Evolutionary conservation across 306 rosid species (phyloP).

Genomic region (Casuarina cunninghamiana): DNA sequence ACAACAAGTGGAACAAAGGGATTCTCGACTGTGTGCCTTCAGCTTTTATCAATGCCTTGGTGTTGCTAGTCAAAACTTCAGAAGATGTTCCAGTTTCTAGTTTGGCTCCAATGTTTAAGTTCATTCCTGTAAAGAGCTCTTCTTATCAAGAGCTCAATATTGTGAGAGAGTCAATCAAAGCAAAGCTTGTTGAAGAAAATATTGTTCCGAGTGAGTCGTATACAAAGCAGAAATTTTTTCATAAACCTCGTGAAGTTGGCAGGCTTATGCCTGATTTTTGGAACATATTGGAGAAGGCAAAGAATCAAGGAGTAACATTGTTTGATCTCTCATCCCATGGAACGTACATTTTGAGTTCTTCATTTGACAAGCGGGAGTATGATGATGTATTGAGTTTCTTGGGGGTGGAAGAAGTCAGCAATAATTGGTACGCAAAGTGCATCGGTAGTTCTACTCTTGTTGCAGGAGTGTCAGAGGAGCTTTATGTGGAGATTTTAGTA

Average conservation of each 20-base stretch:
- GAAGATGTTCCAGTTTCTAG: conserved; percentile 45
- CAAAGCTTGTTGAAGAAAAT: conserved; percentile 36
- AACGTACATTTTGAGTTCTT: conserved; percentile 41
- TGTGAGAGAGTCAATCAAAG: conserved; percentile 54
- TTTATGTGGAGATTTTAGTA: conserved; percentile 52
- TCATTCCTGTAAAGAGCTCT: conserved; percentile 50
- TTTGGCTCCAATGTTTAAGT: conserved; percentile 46
- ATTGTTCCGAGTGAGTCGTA: conserved; percentile 63
- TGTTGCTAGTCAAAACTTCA: conserved; percentile 37
- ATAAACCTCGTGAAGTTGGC: conserved; percentile 56
- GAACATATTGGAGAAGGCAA: conserved; percentile 50
- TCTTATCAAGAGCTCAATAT: conserved; percentile 39
- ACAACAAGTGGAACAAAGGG: conserved; percentile 74
- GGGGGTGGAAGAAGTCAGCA: conserved; percentile 38
- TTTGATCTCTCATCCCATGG: conserved; percentile 53
- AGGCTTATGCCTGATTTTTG: conserved; percentile 60
- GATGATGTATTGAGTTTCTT: conserved; percentile 43
- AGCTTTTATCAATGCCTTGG: conserved; percentile 63
- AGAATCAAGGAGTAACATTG: conserved; percentile 38
- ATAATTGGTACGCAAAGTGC: conserved; percentile 74
- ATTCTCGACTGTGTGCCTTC: conserved; percentile 63
- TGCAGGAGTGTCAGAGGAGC: conserved; percentile 46
- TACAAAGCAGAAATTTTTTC: conserved; percentile 54
- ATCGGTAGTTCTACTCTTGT: conserved; percentile 53
- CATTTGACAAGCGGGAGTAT: conserved; percentile 44